Base-by-base conservation (phyloP, 345 rosid genomes). In the Linum tenue region DNA sequence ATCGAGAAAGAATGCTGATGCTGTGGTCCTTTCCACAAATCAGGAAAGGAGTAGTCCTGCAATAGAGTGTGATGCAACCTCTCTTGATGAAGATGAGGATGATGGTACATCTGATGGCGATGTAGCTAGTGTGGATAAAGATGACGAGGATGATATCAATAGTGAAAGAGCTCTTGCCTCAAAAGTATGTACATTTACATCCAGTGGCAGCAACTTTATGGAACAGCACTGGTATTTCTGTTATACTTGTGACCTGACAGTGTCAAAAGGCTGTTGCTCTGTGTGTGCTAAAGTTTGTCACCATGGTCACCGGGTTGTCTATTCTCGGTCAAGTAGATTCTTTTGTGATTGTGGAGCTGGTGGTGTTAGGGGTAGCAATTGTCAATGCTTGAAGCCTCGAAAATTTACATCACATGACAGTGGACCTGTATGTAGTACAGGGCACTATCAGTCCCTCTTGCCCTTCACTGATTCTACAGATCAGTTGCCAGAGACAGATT, bases 291-390 rank as follows among this genome's bases (percentile, higher is more conserved):
- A 90, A 83, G 97, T 94, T 74, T 94, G 99, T 75, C 99, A 94
- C 79, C 87, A 88, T 16, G 99, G 97, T 63, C 99, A 94, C 71
- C 97, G 92, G 75, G 99, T 94, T 76, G 99, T 90, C 71, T 94
- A 94, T 79, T 94, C 99, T 77, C 86, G 99, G 58, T 84, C 86
- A 17, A 94, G 99, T 80, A 83, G 99, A 2, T 94, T 94, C 75
- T 94, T 94, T 75, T 94, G 99, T 40, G 99, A 94, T 78, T 94
- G 99, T 76, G 99, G 99, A 80, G 99, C 97, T 8, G 99, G 97
- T 62, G 99, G 99, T 77, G 97, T 88, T 67, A 86, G 94, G 80
- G 96, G 99, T 63, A 86, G 91, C 84, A 88, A 77, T 81, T 94
- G 99, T 68, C 97, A 88, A 69, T 90, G 99, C 78, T 80, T 90